Evolutionary conservation across 352 stramenopile species (phyloP).

Genomic region (Phytophthora cactorum): DNA sequence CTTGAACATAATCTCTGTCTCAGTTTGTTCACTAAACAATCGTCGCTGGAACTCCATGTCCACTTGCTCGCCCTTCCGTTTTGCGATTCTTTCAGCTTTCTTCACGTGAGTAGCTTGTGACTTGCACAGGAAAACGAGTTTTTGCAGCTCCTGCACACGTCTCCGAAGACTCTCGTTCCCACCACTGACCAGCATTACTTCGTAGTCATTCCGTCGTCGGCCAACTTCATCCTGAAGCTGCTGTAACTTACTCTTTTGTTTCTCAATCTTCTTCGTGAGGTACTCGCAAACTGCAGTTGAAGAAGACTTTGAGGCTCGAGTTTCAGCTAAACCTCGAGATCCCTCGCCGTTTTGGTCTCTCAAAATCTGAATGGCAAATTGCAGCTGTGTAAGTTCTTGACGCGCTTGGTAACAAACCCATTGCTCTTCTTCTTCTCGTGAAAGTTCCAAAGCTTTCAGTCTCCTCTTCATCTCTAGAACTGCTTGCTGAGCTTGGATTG

Average conservation of each 20-base stretch:
- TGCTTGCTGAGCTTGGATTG: constrained; percentile 16
- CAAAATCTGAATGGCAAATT: constrained; percentile 59
- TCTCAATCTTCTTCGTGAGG: constrained; percentile 55
- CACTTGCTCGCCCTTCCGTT: constrained; percentile 39
- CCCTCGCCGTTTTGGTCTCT: constrained; percentile 16
- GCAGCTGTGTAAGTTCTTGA: constrained; percentile 63
- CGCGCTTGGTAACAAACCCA: constrained; percentile 59
- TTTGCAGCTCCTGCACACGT: constrained; percentile 71
- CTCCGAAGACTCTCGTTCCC: constrained; percentile 59
- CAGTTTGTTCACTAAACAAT: constrained; percentile 62
- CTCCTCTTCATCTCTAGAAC: constrained; percentile 49
- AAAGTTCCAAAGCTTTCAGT: constrained; percentile 48
- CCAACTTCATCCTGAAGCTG: constrained; percentile 41
- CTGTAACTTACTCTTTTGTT: constrained; percentile 49
- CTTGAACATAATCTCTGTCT: constrained; percentile 72
- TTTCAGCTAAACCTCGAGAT: constrained; percentile 17
- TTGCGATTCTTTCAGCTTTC: constrained; percentile 43
- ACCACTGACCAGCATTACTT: constrained; percentile 43
- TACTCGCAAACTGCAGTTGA: constrained; percentile 48
- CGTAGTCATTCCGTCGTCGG: constrained; percentile 42
- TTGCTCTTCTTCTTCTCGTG: constrained; percentile 62
- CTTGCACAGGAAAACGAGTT: constrained; percentile 72
- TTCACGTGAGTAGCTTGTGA: constrained; percentile 55
- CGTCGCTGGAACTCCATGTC: constrained; percentile 44
- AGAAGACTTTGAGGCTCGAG: constrained; percentile 23